These are phyloP conservation scores for Aphanomyces astaci DNA, from an alignment of 352 stramenopile species.

Conservation along the genomic window DNA sequence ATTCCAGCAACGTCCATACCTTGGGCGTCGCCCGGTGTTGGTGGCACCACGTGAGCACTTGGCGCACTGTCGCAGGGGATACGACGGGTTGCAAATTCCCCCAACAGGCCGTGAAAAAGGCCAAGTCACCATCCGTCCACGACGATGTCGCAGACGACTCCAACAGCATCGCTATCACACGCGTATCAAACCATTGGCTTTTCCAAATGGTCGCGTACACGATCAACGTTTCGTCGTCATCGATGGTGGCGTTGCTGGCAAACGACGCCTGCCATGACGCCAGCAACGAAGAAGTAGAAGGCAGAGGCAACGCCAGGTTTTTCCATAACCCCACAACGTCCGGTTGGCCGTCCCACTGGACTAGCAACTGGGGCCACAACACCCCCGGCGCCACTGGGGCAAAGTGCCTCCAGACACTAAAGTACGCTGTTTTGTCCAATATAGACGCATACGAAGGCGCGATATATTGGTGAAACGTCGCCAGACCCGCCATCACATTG, in stretches of 20 bases:
- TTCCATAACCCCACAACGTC: constrained; percentile 69
- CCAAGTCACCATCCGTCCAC: background rate
- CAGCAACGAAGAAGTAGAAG: constrained; percentile 33
- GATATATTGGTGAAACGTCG: background rate
- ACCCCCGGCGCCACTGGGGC: background rate
- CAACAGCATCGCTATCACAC: background rate
- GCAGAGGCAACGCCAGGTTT: constrained; percentile 40
- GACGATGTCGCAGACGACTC: background rate
- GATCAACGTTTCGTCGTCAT: background rate
- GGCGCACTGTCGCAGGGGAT: background rate
- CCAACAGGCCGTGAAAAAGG: constrained; percentile 1
- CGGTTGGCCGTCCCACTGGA: constrained; percentile 9
- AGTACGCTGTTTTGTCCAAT: background rate
- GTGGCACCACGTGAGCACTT: background rate
- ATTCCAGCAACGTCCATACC: background rate
- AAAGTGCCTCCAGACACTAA: background rate
- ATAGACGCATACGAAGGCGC: background rate
- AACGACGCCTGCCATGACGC: constrained; percentile 35
- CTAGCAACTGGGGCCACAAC: constrained; percentile 9
- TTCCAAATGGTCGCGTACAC: background rate
- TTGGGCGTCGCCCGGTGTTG: background rate
- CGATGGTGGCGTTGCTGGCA: no score
- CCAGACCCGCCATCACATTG: background rate
- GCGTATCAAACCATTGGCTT: constrained; percentile 6
- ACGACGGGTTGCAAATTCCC: background rate